Evolutionary conservation across 2,329 filamentous ascomycete species (phyloP), one percentile per base, ranked within the genome.

Genomic region (Diaporthe helianthi): DNA sequence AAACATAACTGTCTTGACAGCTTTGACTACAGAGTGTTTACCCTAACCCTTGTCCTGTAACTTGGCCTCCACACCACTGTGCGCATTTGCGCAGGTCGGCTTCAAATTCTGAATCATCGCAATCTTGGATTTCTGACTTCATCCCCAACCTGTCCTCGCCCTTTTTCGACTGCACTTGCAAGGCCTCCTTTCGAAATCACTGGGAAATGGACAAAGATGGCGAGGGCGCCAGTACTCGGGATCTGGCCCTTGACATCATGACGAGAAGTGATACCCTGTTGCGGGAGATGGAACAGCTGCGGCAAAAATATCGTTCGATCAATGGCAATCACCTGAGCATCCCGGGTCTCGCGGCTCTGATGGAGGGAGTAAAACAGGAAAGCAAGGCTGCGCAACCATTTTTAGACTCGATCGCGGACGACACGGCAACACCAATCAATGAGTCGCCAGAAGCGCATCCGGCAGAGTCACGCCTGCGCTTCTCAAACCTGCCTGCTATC

Each of bases 401-500:
- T 19, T 36, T 71, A 13, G 33, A 38, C n/a, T 15, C 29, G n/a
- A 36, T 44, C 17, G 19, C 49, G 12, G 36, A 60, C 41, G 49
- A 41, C 12, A 38, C 55, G 10, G 41, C 12, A 3, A 31, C 41
- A 15, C n/a, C 65, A 15, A 19, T 17, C 10, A 8, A 41, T 9
- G 52, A 26, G 8, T n/a, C 41, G n/a, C 5, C 51, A 31, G 65
- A 67, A 44, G 55, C 65, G 9, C 65, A 46, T 10, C 58, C 68
- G 24, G 61, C 67, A 19, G 69, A 31, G 31, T 54, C 69, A 12
- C 69, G 69, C 8, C 68, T 71, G 17, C 69, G 67, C 41, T 69
- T 60, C 44, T 67, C 53, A 52, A 72, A 72, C 36, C 26, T 72
- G 9, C 41, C 65, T 29, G 70, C 70, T 46, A 47, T 70, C 22